A percentile compares a stretch with the other conserved stretches of the same genome.
These are phyloP conservation scores for Basipetospora chlamydospora DNA, from an alignment of 2,329 filamentous ascomycete genomes.

Conservation along the genomic window DNA sequence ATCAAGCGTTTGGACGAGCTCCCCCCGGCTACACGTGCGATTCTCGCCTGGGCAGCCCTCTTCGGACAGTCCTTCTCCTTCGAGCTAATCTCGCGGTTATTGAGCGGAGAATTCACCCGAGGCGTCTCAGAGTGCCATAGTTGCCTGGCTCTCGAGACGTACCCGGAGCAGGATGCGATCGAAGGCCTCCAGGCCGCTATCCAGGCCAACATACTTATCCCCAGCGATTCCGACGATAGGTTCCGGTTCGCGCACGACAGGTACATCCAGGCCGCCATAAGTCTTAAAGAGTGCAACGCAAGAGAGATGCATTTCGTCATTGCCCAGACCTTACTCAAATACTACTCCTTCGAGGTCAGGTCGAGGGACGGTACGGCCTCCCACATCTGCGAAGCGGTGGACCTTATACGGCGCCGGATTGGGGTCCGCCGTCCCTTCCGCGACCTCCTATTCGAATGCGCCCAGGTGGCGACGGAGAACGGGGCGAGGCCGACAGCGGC, in stretches of 20 bases:
- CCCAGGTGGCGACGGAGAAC: constrained; percentile 63
- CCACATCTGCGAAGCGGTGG: constrained; percentile 66
- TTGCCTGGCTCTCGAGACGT: constrained; percentile 13
- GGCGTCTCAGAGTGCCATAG: constrained; percentile 31
- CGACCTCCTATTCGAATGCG: constrained; percentile 64
- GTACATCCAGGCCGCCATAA: constrained; percentile 61
- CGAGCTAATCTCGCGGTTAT: constrained; percentile 58
- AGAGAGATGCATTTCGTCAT: constrained; percentile 86
- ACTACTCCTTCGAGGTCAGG: constrained; percentile 45
- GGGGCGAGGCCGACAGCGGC: constrained; percentile 71
- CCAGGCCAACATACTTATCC: constrained; percentile 64
- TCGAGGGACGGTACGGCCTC: constrained; percentile 60
- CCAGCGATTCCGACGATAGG: constrained; percentile 70
- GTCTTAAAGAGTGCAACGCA: constrained; percentile 53
- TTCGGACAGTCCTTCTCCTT: constrained; percentile 78
- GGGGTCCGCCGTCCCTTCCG: constrained; percentile 50
- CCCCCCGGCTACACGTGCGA: constrained; percentile 55
- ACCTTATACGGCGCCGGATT: constrained; percentile 57
- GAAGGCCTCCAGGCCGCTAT: constrained; percentile 71
- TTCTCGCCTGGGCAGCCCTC: constrained; percentile 76
- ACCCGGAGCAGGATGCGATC: constrained; percentile 54
- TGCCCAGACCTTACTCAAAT: constrained; percentile 64
- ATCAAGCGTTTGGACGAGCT: constrained; percentile 63
- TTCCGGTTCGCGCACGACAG: constrained; percentile 85
- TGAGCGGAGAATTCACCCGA: constrained; percentile 60